Conservation (phyloP, 305 asterid species). For the Withania somnifera region DNA sequence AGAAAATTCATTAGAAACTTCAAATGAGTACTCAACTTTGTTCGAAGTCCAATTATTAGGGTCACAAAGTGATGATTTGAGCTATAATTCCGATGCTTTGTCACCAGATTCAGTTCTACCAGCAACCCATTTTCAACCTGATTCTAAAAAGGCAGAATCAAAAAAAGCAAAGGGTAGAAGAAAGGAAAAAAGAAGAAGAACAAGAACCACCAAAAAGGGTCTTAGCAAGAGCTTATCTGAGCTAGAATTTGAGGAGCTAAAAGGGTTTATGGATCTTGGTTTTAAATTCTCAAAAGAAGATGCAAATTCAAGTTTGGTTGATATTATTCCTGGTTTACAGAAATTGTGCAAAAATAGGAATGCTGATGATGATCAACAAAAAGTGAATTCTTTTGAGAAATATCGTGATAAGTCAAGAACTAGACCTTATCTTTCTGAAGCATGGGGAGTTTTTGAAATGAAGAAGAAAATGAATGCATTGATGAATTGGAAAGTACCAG, state of each 20-base stretch:
- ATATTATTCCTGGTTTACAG: slow-evolving; percentile 39
- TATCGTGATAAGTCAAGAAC: not conserved
- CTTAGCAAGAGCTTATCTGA: slow-evolving; percentile 42
- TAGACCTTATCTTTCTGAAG: slow-evolving; percentile 56
- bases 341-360: slow-evolving; percentile 7
- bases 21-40: no score
- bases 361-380: not conserved
- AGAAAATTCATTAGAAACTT: not conserved
- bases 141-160: not conserved
- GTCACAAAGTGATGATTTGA: slow-evolving; percentile 14
- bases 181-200: not conserved
- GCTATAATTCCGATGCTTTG: slow-evolving; percentile 3
- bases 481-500: slow-evolving; percentile 34
- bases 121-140: not conserved
- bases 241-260: slow-evolving; percentile 40
- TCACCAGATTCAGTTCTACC: slow-evolving; percentile 28
- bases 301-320: slow-evolving; percentile 15
- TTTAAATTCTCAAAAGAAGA: slow-evolving; percentile 45
- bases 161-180: not conserved
- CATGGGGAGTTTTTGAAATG: slow-evolving; percentile 26
- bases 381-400: not conserved
- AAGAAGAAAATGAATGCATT: slow-evolving; percentile 2
- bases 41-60: slow-evolving; percentile 1
- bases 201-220: slow-evolving; percentile 1
- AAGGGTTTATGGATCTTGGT: slow-evolving; percentile 53